Conservation (phyloP, 495 filamentous ascomycete genomes). For the Aspergillus sparsus region DNA sequence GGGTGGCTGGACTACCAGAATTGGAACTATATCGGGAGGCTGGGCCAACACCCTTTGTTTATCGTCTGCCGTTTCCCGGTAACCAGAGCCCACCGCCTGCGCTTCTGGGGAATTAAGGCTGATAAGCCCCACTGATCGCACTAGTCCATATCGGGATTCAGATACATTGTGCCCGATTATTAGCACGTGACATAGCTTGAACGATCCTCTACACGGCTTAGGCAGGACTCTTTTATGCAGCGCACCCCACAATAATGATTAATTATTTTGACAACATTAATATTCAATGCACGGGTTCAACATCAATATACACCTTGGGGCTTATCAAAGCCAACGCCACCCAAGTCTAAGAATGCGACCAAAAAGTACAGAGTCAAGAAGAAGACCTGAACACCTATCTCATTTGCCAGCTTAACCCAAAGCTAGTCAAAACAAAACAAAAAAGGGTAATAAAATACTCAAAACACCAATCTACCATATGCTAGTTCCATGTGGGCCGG, state of each 20-base stretch:
- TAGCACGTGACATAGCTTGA: constrained; percentile 9
- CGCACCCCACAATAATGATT: too few relatives aligned
- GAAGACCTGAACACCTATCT: not conserved
- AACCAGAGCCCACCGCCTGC: constrained; percentile 41
- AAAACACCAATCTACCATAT: constrained; percentile 20
- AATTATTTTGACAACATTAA: not conserved
- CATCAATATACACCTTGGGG: constrained; percentile 18
- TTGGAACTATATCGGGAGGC: constrained; percentile 41
- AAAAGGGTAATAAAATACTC: not conserved
- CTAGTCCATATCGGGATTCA: constrained; percentile 27
- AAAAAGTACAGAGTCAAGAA: constrained; percentile 2
- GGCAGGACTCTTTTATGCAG: too few relatives aligned
- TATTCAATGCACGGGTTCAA: not conserved
- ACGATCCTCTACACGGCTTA: not conserved
- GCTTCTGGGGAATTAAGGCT: constrained; percentile 4
- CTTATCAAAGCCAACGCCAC: constrained; percentile 18
- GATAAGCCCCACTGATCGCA: constrained; percentile 13
- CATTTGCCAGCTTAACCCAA: constrained; percentile 1
- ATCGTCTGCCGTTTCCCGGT: constrained; percentile 40
- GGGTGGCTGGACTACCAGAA: constrained; percentile 23
- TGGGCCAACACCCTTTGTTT: constrained; percentile 53
- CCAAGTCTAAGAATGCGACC: constrained; percentile 10
- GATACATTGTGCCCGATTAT: constrained; percentile 24
- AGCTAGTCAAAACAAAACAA: not conserved
- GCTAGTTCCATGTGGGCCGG: constrained; percentile 1